Evolutionary conservation across 148 eudicot species (phyloP), one percentile per base, ranked within the genome.

Genomic region (Cornus controversa): DNA sequence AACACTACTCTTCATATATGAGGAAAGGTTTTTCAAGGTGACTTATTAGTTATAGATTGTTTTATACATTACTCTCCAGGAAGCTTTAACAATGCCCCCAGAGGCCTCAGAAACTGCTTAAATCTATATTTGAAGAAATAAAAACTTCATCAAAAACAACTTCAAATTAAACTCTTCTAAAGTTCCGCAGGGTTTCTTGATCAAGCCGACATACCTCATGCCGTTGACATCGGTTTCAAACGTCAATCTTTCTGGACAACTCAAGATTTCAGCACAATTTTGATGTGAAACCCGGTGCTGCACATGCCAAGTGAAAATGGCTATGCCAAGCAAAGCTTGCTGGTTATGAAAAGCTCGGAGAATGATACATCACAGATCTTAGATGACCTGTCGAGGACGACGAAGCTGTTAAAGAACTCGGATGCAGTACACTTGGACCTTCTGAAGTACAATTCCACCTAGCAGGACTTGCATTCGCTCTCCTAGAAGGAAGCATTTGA

Each of bases 281-380:
- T 70, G 31, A 26, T 15, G 63, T 26, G 22, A 42, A 77, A 31
- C 34, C 4, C 34, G 1, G 34, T 31, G 34, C 34, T 31, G 34
- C 45, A 40, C 45, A 8, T 40, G 45, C 45, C 45, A 40, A 14
- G 60, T 25, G 2, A 29, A 66, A 20, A 27, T 31, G n/a, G 70
- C 62, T n/a, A 22, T 3, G 23, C 15, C 16, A 73, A 45, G 15
- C 63, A 68, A 60, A 68, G 73, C 24, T 77, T 58, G 36, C 26
- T 40, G 77, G 54, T 73, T 71, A 83, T 31, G 88, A 70, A 75
- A 80, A 82, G 70, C 84, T 77, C 9, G 76, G 81, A 73, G 82
- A 50, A 67, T 80, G 78, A 67, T 78, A 85, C 20, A 75, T 29
- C 10, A 85, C n/a, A 64, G 88, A 71, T 29, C 84, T 63, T 70